phyloP scores from a whole-genome alignment of 768 basidiomycete genomes.

The Lyophyllum semitale region DNA sequence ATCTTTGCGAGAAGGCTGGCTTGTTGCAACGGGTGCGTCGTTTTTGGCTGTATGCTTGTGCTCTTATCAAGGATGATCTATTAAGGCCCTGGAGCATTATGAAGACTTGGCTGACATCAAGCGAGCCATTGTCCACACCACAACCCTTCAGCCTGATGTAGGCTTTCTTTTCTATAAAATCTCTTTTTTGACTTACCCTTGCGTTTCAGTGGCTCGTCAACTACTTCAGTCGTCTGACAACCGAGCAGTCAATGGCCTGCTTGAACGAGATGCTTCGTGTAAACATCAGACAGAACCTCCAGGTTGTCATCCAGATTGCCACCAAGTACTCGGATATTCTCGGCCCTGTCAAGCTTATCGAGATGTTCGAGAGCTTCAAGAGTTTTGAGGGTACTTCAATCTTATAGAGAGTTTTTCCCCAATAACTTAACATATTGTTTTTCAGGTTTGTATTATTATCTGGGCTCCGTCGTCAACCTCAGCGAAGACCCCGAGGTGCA shows the following conservation, averaged over 20 bases:
- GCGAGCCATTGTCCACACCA: conserved; percentile 93
- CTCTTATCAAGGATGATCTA: background rate
- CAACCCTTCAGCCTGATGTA: conserved; percentile 81
- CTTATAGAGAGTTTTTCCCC: background rate
- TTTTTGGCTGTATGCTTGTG: background rate
- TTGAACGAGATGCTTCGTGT: conserved; percentile 96
- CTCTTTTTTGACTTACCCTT: conserved; percentile 6
- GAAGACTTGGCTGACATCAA: conserved; percentile 99
- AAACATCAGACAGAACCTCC: conserved; percentile 97
- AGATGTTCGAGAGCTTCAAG: conserved; percentile 98
- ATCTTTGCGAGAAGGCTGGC: conserved; percentile 98
- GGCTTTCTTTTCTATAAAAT: conserved; percentile 23
- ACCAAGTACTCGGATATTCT: conserved; percentile 99
- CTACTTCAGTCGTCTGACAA: conserved; percentile 96
- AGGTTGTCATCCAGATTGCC: conserved; percentile 94
- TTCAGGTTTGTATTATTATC: conserved; percentile 93
- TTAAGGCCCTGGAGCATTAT: conserved; percentile 96
- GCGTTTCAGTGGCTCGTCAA: conserved; percentile 83
- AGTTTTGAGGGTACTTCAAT: conserved; percentile 79
- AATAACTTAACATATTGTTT: background rate
- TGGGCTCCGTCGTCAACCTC: conserved; percentile 96
- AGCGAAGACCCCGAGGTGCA: conserved; percentile 96
- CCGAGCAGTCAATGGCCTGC: conserved; percentile 95
- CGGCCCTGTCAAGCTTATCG: conserved; percentile 95
- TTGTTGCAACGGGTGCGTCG: conserved; percentile 81